Evolutionary conservation across 1,139 yeast species (phyloP), one percentile per base, ranked within the genome.

Genomic region (Lodderomyces margitis): DNA sequence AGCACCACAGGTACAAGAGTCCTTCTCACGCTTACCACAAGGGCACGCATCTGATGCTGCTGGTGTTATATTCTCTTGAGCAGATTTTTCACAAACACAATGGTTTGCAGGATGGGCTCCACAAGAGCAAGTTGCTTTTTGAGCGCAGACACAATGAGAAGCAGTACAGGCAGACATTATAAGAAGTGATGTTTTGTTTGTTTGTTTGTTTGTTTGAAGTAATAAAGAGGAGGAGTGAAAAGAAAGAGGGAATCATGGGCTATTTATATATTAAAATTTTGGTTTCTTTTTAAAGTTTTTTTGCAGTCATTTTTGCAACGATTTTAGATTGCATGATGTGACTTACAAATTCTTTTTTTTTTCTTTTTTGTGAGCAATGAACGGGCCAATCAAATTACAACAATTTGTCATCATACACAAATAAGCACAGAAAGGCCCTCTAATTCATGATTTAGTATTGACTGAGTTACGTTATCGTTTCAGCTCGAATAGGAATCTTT

Each of bases 81-180:
- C 49, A 38, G 77, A 74, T 54, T 66, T 71, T 33, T 62, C 62
- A 52, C 78, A 73, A 54, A 56, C 62, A 49, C 78, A 73, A 46
- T 70, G 54, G 54, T 70, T 63, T 40, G 77, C 77, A 31, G 78
- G 74, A 50, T 63, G 60, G 45, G 68, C 66, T 21, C 78, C 78
- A 61, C 78, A 73, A 15, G 78, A 70, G 52, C 78, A 73, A 47
- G 75, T 70, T 49, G 78, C 69, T 51, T 70, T 70, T 46, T 68
- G 54, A 49, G 78, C 77, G 55, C 78, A 73, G 46, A 70, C 66
- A 55, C 78, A 73, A 47, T 62, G 62, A 53, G 68, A 51, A 57
- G 73, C 68, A 48, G 74, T 59, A 52, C 78, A 73, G 49, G 64
- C 62, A 76, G 32, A 6, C 32, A 28, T 28, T 5, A 28, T 27